These are phyloP conservation scores for Aspergillus steynii DNA, from an alignment of 495 filamentous ascomycete species.

Conservation along the genomic window DNA sequence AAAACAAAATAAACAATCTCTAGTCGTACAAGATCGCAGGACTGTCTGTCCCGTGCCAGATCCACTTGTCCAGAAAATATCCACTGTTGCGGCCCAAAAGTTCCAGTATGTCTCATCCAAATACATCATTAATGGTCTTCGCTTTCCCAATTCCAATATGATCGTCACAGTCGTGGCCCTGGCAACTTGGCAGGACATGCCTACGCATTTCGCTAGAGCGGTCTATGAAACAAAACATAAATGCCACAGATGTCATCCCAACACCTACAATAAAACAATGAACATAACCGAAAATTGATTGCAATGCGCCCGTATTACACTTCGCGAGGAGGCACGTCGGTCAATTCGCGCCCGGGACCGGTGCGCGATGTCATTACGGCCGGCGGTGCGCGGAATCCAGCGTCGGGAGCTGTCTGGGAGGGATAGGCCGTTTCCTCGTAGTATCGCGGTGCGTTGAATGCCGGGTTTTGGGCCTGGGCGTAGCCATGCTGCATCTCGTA, in stretches of 20 bases:
- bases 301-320: constrained; percentile 12
- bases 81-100: too few relatives aligned
- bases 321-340: constrained; percentile 21
- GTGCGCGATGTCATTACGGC: constrained; percentile 13
- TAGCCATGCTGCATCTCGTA: constrained; percentile 48
- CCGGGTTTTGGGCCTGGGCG: constrained; percentile 27
- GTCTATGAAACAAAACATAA: constrained; percentile 2
- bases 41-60: too few relatives aligned
- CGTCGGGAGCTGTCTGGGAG: constrained; percentile 20
- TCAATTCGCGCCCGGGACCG: constrained; percentile 25
- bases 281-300: too few relatives aligned
- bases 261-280: not conserved
- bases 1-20: too few relatives aligned
- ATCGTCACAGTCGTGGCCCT: constrained; percentile 13
- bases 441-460: constrained; percentile 24
- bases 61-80: too few relatives aligned
- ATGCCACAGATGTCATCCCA: not conserved
- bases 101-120: too few relatives aligned
- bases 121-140: too few relatives aligned
- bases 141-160: not conserved
- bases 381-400: constrained; percentile 12
- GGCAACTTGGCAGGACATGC: not conserved
- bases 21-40: too few relatives aligned
- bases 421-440: constrained; percentile 38
- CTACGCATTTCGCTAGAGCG: not conserved